Conservation (phyloP, 148 eudicot species). For the Talinum fruticosum region DNA sequence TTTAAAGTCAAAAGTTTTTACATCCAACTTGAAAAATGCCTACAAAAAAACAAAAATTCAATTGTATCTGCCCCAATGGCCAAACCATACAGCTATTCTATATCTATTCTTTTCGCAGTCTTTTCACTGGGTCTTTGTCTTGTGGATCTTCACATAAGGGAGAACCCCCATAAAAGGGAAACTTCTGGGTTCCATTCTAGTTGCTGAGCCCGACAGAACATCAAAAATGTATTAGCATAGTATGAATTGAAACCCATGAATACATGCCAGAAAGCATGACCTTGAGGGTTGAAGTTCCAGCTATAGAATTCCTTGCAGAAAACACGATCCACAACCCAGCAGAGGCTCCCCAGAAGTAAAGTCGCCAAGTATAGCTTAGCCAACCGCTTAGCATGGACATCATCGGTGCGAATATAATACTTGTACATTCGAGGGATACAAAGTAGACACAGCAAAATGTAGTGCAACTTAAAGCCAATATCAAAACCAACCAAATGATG, state of each 20-base stretch:
- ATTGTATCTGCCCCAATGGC: slow-evolving; percentile 14
- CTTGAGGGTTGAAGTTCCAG: slow-evolving; percentile 81
- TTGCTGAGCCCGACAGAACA: slow-evolving; percentile 95
- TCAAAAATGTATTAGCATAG: slow-evolving; percentile 83
- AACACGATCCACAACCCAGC: slow-evolving; percentile 72
- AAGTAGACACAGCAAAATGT: slow-evolving; percentile 73
- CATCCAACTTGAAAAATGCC: slow-evolving; percentile 36
- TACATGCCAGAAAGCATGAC: slow-evolving; percentile 89
- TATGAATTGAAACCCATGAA: slow-evolving; percentile 85
- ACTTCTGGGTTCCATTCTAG: slow-evolving; percentile 71
- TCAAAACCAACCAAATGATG: slow-evolving; percentile 66
- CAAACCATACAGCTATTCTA: slow-evolving; percentile 25
- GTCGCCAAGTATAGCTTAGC: slow-evolving; percentile 64
- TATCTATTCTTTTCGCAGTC: slow-evolving; percentile 21
- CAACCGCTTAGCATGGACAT: slow-evolving; percentile 60
- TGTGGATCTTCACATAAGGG: slow-evolving; percentile 80
- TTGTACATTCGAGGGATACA: slow-evolving; percentile 98
- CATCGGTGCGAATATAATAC: slow-evolving; percentile 67
- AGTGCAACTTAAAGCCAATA: slow-evolving; percentile 64
- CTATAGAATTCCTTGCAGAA: slow-evolving; percentile 56
- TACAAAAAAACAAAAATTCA: slow-evolving; percentile 19
- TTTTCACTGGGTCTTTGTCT: slow-evolving; percentile 69
- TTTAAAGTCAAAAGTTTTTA: slow-evolving; percentile 35
- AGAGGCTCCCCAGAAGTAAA: slow-evolving; percentile 50
- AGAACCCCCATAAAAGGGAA: slow-evolving; percentile 53